Evolutionary conservation across 306 rosid genomes (phyloP).

Genomic region (Datisca glomerata): DNA sequence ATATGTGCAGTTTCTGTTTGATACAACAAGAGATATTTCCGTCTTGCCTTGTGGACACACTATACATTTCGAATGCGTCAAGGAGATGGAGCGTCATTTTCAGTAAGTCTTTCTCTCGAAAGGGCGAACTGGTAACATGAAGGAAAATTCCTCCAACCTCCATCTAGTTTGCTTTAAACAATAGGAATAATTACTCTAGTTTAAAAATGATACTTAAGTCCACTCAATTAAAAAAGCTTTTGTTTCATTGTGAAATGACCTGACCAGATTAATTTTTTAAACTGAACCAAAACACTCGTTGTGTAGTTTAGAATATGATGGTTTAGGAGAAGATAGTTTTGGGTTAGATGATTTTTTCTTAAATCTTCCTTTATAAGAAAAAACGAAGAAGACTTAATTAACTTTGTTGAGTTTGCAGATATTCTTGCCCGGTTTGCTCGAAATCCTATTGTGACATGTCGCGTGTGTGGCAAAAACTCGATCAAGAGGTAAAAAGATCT

Average conservation of each 20-base stretch:
- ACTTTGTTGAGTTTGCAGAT: conserved; percentile 27
- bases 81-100: conserved; percentile 44
- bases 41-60: conserved; percentile 59
- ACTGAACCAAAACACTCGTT: too few relatives aligned
- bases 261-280: too few relatives aligned
- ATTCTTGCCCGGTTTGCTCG: conserved; percentile 73
- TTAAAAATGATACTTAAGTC: too few relatives aligned
- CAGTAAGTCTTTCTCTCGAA: conserved; percentile 22
- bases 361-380: not conserved
- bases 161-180: not conserved
- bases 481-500: conserved; percentile 31
- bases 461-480: conserved; percentile 48
- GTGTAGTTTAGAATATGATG: too few relatives aligned
- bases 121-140: not conserved
- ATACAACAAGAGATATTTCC: conserved; percentile 44
- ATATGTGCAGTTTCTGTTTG: conserved; percentile 56
- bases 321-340: too few relatives aligned
- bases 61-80: conserved; percentile 57
- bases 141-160: not conserved
- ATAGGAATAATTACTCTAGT: too few relatives aligned
- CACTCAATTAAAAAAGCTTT: too few relatives aligned
- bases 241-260: too few relatives aligned
- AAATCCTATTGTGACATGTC: conserved; percentile 71
- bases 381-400: not conserved
- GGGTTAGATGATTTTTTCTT: too few relatives aligned